Base-by-base conservation (phyloP, 2,329 filamentous ascomycete species). In the Acephala macrosclerotiorum region DNA sequence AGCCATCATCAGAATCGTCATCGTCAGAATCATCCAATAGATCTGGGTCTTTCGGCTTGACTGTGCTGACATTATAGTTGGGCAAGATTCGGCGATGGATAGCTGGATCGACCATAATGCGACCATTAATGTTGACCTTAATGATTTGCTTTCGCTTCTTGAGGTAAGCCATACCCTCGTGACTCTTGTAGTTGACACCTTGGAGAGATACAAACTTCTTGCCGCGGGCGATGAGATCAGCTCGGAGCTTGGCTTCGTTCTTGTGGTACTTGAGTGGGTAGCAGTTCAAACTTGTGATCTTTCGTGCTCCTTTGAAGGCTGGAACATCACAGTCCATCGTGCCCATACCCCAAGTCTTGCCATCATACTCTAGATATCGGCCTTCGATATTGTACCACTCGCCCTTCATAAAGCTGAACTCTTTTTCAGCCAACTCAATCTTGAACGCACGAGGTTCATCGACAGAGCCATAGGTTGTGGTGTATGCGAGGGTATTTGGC, bases 101-200 rank as follows among this genome's bases (percentile, higher is more conserved):
- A 3, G 88, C 88, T 0, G 93, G 88, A 74, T 97, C 94, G 26
- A 97, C 84, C 93, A 97, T 97, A 68, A 97, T 85, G 35, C 94
- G 89, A 20, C 93, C 91, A 68, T 94, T 93, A 77, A 97, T 90
- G 74, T 93, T 93, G 78, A 96, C 90, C 77, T 93, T 95, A 75
- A 91, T 81, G 16, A 92, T 81, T 65, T 84, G 81, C 73, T 90
- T 90, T 81, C 93, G 93, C 77, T 91, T 90, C 81, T 95, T 96
- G 81, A 89, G 87, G 78, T 93, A 97, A 0, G 91, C 93, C 80
- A 97, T 88, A 2, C 94, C 94, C 62, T 94, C 90, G 77, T 94
- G 92, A 73, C 87, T 89, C 71, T 89, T 91, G 80, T 96, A 97
- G 72, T 95, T 89, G 78, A 94, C 91, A 25, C 94, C 93, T 68